Conservation (phyloP, 352 stramenopile species). For the Phytophthora quininea region DNA sequence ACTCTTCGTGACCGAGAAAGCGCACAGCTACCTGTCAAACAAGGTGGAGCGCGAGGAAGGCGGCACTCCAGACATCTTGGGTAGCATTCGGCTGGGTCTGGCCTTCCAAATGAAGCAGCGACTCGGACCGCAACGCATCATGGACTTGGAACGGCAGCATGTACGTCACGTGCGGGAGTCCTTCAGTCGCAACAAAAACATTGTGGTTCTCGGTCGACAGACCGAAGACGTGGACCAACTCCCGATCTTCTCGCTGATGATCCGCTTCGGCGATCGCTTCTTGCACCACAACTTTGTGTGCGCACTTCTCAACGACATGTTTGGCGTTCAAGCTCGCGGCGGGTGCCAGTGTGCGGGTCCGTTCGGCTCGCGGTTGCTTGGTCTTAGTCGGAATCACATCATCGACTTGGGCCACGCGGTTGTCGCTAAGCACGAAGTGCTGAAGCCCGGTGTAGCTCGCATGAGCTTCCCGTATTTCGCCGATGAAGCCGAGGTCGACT, state of each 20-base stretch:
- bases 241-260: conserved; percentile 94
- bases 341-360: conserved; percentile 89
- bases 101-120: conserved; percentile 87
- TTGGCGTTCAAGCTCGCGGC: conserved; percentile 84
- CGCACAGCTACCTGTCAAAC: background rate
- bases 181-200: conserved; percentile 43
- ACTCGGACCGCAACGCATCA: conserved; percentile 46
- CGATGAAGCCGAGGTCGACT: conserved; percentile 80
- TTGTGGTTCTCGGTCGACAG: conserved; percentile 85
- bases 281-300: conserved; percentile 98
- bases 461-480: conserved; percentile 91
- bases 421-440: conserved; percentile 87
- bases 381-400: conserved; percentile 67
- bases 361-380: conserved; percentile 91
- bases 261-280: conserved; percentile 84
- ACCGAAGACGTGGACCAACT: conserved; percentile 45
- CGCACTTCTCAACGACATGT: conserved; percentile 96
- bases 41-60: background rate
- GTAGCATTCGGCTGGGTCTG: conserved; percentile 70
- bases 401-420: conserved; percentile 80
- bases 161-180: conserved; percentile 30
- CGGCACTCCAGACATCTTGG: background rate
- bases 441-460: conserved; percentile 93
- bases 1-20: background rate
- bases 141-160: conserved; percentile 41